Evolutionary conservation across 2,329 filamentous ascomycete species (phyloP).

Genomic region (Cordyceps sp.): DNA sequence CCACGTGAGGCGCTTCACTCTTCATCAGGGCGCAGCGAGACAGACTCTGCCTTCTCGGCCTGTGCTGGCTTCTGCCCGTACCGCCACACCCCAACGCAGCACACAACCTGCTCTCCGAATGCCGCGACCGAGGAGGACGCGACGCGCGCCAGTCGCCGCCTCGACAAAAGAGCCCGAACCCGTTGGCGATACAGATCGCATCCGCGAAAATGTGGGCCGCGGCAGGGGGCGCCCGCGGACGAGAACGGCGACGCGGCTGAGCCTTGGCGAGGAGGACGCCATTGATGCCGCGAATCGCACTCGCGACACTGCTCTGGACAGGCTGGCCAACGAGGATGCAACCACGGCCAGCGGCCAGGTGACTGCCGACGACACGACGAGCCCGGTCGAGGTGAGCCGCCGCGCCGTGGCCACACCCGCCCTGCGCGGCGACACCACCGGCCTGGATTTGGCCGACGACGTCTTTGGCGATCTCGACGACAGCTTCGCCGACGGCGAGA

Average conservation of each 20-base stretch:
- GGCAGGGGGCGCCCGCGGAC: slow-evolving; percentile 7
- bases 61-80: too few species aligned
- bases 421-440: slow-evolving; percentile 23
- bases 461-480: slow-evolving; percentile 28
- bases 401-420: slow-evolving; percentile 16
- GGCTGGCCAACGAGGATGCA: slow-evolving; percentile 17
- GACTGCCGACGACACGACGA: slow-evolving; percentile 11
- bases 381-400: slow-evolving; percentile 20
- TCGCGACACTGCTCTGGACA: slow-evolving; percentile 19
- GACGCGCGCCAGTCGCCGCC: slow-evolving; percentile 2
- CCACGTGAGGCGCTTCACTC: too few species aligned
- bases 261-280: slow-evolving; percentile 10
- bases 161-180: neutral
- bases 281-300: slow-evolving; percentile 10
- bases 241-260: slow-evolving; percentile 6
- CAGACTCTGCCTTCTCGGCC: too few species aligned
- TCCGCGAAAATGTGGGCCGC: slow-evolving; percentile 11
- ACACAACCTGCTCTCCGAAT: too few species aligned
- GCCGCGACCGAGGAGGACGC: slow-evolving; percentile 6
- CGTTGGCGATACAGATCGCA: slow-evolving; percentile 1
- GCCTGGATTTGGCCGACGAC: slow-evolving; percentile 29
- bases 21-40: too few species aligned
- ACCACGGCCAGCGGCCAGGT: slow-evolving; percentile 11
- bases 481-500: slow-evolving; percentile 22
- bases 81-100: too few species aligned